phyloP scores from a whole-genome alignment of 139 green algal species.

The Picochlorum sp. region DNA sequence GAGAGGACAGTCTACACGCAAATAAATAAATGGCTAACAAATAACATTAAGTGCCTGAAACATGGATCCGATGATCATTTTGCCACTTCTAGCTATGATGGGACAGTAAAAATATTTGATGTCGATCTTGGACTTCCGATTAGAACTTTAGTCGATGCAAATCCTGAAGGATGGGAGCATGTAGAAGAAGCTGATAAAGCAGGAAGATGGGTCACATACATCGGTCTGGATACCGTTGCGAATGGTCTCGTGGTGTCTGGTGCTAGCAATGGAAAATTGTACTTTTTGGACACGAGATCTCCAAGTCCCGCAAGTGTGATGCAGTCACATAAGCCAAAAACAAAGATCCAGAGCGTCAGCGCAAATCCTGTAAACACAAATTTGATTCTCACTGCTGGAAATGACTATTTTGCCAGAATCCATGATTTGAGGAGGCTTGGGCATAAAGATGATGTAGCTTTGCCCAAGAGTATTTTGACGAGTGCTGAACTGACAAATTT shows the following conservation, averaged over 20 bases:
- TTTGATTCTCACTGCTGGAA: slow-evolving; percentile 64
- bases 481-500: slow-evolving; percentile 15
- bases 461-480: background rate
- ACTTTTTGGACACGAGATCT: slow-evolving; percentile 41
- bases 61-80: slow-evolving; percentile 11
- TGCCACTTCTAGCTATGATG: slow-evolving; percentile 44
- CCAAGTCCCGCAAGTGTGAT: slow-evolving; percentile 21
- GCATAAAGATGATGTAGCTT: background rate
- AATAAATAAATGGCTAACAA: slow-evolving; percentile 54
- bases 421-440: slow-evolving; percentile 52
- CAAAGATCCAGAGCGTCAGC: slow-evolving; percentile 34
- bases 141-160: background rate
- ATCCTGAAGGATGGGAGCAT: background rate
- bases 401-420: slow-evolving; percentile 62
- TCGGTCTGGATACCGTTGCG: slow-evolving; percentile 12
- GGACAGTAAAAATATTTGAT: slow-evolving; percentile 43
- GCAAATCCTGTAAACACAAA: slow-evolving; percentile 50
- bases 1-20: slow-evolving; percentile 58
- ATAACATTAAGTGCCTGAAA: slow-evolving; percentile 39
- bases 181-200: background rate
- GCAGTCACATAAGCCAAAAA: slow-evolving; percentile 54
- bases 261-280: slow-evolving; percentile 46
- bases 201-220: slow-evolving; percentile 9
- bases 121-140: background rate
- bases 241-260: slow-evolving; percentile 30